Base-by-base conservation (phyloP, 805 yeast species). In the Trichomonascus vanleenenianus region DNA sequence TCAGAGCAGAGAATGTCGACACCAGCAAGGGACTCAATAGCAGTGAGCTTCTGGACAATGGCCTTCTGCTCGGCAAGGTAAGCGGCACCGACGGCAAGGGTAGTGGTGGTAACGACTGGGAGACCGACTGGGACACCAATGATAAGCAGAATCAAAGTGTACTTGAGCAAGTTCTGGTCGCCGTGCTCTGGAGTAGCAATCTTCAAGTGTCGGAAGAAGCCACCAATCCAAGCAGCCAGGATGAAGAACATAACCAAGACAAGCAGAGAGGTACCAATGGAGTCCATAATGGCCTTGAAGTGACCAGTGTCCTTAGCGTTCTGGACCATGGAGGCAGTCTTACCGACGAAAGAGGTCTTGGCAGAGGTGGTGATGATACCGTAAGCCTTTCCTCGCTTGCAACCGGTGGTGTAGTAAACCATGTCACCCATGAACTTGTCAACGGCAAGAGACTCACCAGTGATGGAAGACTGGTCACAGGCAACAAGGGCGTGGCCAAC, bases 1-100 rank as follows among this genome's bases (percentile, higher is more conserved):
- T 87, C 96, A 60, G 96, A 87, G 79, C 96, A 87, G 70, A 87
- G 78, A 71, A 87, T 85, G 74, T 88, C 96, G 65, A 87, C 96
- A 83, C 96, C 96, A 56, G 96, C 96, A 60, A 87, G 76, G 51
- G 96, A 87, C 78, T 87, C 96, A 73, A 87, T 87, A 57, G 96
- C 96, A 71, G 95, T 85, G 65, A 87, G 79, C 71, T 87, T 88
- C 76, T 87, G 96, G 62, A 87, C 96, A 79, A 87, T 87, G 60
- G 96, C 96, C 76, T 87, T 88, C 71, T 85, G 85, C 79, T 86
- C 85, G 65, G 96, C 96, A 65, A 87, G 76, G 87, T 87, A 86
- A 67, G 96, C 96, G 70, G 96, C 96, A 84, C 96, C 96, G 71
- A 88, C 96, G 71, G 96, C 96, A 87, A 87, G 84, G 68, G 96